Evolutionary conservation across 2,329 filamentous ascomycete genomes (phyloP).

Genomic region (Claviceps citrina): DNA sequence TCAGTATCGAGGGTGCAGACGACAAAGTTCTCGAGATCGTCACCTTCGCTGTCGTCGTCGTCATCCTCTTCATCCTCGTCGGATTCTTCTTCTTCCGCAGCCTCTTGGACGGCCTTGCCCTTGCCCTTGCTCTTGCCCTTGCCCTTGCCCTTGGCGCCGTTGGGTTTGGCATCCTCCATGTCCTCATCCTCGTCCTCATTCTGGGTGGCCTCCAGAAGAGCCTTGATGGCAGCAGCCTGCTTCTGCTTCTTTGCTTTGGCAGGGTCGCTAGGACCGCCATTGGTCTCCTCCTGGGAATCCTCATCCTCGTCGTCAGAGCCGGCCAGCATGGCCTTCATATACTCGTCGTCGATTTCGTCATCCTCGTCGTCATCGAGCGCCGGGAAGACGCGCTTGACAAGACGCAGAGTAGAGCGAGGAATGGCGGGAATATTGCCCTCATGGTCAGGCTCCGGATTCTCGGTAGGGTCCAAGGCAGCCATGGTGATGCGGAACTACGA

Average conservation of each 20-base stretch:
- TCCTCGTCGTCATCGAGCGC: slow-evolving; percentile 39
- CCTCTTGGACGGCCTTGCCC: slow-evolving; percentile 48
- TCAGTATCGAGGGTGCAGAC: slow-evolving; percentile 90
- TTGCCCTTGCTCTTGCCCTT: slow-evolving; percentile 57
- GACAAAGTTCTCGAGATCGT: slow-evolving; percentile 75
- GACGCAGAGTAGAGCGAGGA: slow-evolving; percentile 74
- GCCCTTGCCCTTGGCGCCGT: slow-evolving; percentile 40
- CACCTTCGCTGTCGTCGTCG: slow-evolving; percentile 45
- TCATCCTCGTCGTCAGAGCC: slow-evolving; percentile 37
- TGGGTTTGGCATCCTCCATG: slow-evolving; percentile 54
- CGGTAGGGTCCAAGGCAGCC: slow-evolving; percentile 89
- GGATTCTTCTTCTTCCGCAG: slow-evolving; percentile 35
- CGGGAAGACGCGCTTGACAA: slow-evolving; percentile 58
- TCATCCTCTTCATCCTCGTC: slow-evolving; percentile 29
- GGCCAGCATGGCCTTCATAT: slow-evolving; percentile 39
- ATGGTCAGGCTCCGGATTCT: slow-evolving; percentile 50
- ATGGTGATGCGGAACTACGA: slow-evolving; percentile 88
- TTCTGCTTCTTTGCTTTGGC: slow-evolving; percentile 77
- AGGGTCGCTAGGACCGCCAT: slow-evolving; percentile 84
- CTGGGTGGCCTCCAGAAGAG: slow-evolving; percentile 55
- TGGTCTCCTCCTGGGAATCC: slow-evolving; percentile 49
- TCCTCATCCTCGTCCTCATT: slow-evolving; percentile 44
- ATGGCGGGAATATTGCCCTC: slow-evolving; percentile 44
- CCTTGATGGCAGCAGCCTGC: slow-evolving; percentile 60
- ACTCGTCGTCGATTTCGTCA: slow-evolving; percentile 53